Percentiles rank a stretch among this genome's conserved stretches.
phyloP scores from a whole-genome alignment of 2,329 filamentous ascomycete species.

The Rhynchosporium secalis region DNA sequence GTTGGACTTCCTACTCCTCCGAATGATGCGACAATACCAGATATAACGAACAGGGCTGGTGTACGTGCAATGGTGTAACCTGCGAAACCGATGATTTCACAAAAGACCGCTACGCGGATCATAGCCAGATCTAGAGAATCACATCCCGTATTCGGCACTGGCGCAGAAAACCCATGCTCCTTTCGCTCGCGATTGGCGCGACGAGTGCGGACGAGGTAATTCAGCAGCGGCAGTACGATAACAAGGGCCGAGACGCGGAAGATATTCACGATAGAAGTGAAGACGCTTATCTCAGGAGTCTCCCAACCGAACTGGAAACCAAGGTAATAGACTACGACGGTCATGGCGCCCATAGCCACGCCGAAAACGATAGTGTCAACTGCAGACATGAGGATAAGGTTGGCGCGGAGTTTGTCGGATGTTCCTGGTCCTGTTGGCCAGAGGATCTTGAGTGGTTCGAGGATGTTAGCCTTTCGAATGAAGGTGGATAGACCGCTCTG shows the following conservation, averaged over 20 bases:
- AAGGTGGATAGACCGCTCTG: conserved; percentile 14
- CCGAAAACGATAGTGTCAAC: conserved; percentile 83
- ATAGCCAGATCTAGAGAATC: conserved; percentile 76
- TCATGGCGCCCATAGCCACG: conserved; percentile 75
- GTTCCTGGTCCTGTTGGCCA: conserved; percentile 68
- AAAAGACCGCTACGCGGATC: conserved; percentile 71
- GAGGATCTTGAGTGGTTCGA: conserved; percentile 76
- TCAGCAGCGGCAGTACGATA: conserved; percentile 71
- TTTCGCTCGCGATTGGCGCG: conserved; percentile 33
- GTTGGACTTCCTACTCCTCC: conserved; percentile 86
- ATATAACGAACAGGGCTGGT: conserved; percentile 65
- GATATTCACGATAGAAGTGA: conserved; percentile 76
- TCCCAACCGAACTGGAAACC: conserved; percentile 81
- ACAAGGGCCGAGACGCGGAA: conserved; percentile 74
- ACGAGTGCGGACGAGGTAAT: conserved; percentile 65
- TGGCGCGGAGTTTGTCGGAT: conserved; percentile 64
- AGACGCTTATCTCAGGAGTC: conserved; percentile 75
- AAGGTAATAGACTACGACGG: conserved; percentile 82
- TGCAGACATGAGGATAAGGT: conserved; percentile 77
- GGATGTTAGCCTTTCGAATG: conserved; percentile 60
- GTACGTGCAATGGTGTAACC: conserved; percentile 70
- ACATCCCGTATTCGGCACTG: conserved; percentile 54
- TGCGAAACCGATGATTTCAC: conserved; percentile 73
- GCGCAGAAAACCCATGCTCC: conserved; percentile 63
- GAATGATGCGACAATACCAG: conserved; percentile 71